Evolutionary conservation across 805 yeast species (phyloP), one percentile per base, ranked within the genome.

Genomic region (Torulaspora quercuum): DNA sequence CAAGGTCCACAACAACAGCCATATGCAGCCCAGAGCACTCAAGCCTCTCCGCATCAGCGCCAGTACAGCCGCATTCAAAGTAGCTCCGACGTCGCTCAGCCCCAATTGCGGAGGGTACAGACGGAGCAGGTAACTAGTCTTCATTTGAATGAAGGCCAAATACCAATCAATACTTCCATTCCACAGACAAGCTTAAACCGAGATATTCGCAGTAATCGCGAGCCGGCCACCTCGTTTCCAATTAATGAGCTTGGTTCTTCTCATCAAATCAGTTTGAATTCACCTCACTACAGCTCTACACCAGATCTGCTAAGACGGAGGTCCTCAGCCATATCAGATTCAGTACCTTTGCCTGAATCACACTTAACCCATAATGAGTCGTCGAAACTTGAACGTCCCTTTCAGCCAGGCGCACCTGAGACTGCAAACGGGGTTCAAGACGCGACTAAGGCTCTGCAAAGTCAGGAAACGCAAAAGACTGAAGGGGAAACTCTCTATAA

Each of bases 341-440:
- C 42, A 32, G 52, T 46, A 3, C 53, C 54, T 8, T 61, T 64
- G 16, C 53, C 61, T 10, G 45, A 53, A 20, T 20, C 25, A 7
- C 8, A 5, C 8, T 6, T 15, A 12, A 6, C 24, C 7, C 29
- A 6, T 24, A 24, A 13, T 5, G 23, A 18, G 13, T 15, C 25
- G 4, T n/a, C 4, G 7, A 5, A 19, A n/a, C 11, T 20, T 3
- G 10, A 15, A 10, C n/a, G n/a, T n/a, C n/a, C n/a, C n/a, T n/a
- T n/a, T n/a, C n/a, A n/a, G n/a, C n/a, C n/a, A n/a, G n/a, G n/a
- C n/a, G n/a, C n/a, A n/a, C n/a, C n/a, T n/a, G n/a, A n/a, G n/a
- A n/a, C n/a, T n/a, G n/a, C n/a, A n/a, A n/a, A n/a, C n/a, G n/a
- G n/a, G 30, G 12, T 11, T 9, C 4, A 7, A 6, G 12, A 8